Conservation (phyloP, 768 basidiomycete species). For the Serendipita sp. region DNA sequence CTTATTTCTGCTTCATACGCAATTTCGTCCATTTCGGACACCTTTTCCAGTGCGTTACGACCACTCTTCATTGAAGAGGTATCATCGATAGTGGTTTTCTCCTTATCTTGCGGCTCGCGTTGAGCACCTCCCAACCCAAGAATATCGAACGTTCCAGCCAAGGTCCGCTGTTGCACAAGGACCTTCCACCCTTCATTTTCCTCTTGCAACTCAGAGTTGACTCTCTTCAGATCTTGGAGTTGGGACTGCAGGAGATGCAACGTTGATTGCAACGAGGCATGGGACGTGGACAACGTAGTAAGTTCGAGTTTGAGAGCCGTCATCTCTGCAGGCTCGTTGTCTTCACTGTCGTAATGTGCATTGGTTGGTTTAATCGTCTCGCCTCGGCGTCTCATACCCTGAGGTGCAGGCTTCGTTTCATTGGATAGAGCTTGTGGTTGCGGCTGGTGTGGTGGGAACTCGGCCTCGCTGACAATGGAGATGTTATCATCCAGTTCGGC, state of each 20-base stretch:
- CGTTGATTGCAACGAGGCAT: constrained; percentile 69
- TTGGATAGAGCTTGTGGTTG: background rate
- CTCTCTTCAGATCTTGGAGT: constrained; percentile 70
- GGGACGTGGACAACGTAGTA: constrained; percentile 72
- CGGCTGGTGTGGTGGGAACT: background rate
- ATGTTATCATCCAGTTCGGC: constrained; percentile 6
- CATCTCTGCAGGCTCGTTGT: constrained; percentile 71
- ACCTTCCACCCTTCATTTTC: constrained; percentile 98
- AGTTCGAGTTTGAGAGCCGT: constrained; percentile 69
- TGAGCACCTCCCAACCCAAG: constrained; percentile 42
- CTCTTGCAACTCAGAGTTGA: constrained; percentile 79
- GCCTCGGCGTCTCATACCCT: background rate
- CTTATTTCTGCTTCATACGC: constrained; percentile 35
- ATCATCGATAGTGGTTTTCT: constrained; percentile 28
- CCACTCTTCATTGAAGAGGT: constrained; percentile 17
- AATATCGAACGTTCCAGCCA: constrained; percentile 76
- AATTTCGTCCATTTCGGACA: constrained; percentile 24
- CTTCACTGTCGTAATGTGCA: constrained; percentile 31
- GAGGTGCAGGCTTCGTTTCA: too few relatives aligned
- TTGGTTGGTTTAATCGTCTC: background rate
- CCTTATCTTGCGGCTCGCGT: background rate
- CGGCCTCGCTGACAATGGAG: background rate
- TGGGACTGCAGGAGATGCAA: constrained; percentile 73
- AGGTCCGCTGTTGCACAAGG: constrained; percentile 75
- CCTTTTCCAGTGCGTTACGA: constrained; percentile 17